Evolutionary conservation across 2,329 filamentous ascomycete genomes (phyloP).

Genomic region (Chrysoporthe cubensis): DNA sequence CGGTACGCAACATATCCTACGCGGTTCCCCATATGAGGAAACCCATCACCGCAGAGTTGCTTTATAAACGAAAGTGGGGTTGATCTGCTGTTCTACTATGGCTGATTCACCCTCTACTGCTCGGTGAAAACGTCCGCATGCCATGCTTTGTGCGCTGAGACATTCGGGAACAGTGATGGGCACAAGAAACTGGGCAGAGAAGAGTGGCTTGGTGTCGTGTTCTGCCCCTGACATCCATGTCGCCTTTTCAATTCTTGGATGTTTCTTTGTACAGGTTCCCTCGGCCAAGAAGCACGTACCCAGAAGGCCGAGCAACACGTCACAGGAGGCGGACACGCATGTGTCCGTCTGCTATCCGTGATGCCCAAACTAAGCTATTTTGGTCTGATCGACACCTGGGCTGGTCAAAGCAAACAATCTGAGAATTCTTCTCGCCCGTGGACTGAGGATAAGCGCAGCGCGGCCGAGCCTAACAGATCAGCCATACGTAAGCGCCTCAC

Average conservation of each 20-base stretch:
- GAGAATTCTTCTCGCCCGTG: background rate
- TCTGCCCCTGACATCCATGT: background rate
- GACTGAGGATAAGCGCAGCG: background rate
- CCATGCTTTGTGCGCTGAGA: slow-evolving; percentile 24
- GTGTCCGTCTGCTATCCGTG: slow-evolving; percentile 17
- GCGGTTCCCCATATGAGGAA: background rate
- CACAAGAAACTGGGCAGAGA: slow-evolving; percentile 14
- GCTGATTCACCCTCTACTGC: background rate
- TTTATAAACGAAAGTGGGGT: background rate
- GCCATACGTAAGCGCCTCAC: background rate
- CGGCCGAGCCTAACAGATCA: slow-evolving; percentile 3
- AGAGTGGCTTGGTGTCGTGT: slow-evolving; percentile 17
- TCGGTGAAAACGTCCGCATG: slow-evolving; percentile 13
- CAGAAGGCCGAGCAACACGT: slow-evolving; percentile 10
- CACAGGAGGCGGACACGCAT: slow-evolving; percentile 18
- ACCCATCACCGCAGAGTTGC: background rate
- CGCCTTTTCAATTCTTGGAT: background rate
- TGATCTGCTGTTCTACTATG: background rate
- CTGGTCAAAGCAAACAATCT: slow-evolving; percentile 16
- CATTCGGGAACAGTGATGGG: slow-evolving; percentile 26
- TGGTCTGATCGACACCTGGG: background rate
- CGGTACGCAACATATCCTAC: background rate
- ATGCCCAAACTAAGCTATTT: background rate
- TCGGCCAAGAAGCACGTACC: background rate
- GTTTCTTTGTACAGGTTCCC: background rate